Conservation (phyloP, 331 rosid species). For the Acacia concinna region DNA sequence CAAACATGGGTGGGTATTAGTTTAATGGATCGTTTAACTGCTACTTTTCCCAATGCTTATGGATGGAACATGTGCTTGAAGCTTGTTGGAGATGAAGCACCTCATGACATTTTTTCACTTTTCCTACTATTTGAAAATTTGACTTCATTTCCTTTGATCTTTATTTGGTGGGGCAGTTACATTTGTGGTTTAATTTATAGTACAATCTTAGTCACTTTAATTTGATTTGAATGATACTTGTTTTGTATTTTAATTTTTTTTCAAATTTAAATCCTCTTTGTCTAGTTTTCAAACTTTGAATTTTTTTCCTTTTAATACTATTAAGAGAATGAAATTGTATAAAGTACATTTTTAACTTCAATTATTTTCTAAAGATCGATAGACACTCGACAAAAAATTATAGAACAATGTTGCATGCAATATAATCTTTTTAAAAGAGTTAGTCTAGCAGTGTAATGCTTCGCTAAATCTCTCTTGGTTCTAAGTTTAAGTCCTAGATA, state of each 20-base stretch:
- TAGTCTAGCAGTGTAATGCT: too few relatives aligned
- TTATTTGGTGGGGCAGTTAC: neutral
- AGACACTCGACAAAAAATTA: too few relatives aligned
- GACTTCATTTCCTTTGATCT: neutral
- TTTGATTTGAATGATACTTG: neutral
- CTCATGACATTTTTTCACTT: neutral
- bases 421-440: too few relatives aligned
- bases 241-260: neutral
- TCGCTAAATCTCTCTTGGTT: too few relatives aligned
- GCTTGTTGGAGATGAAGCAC: neutral
- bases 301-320: too few relatives aligned
- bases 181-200: neutral
- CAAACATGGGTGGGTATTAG: conserved; percentile 52
- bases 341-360: too few relatives aligned
- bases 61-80: neutral
- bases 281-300: too few relatives aligned
- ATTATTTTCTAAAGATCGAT: too few relatives aligned
- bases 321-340: too few relatives aligned
- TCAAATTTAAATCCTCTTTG: neutral
- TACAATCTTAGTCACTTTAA: neutral
- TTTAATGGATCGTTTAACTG: conserved; percentile 34
- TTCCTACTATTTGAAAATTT: neutral
- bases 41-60: conserved; percentile 5
- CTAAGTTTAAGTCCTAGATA: too few relatives aligned
- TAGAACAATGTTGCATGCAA: too few relatives aligned